These are phyloP conservation scores for Coniochaeta pulveracea DNA, from an alignment of 2,329 filamentous ascomycete species.

Conservation along the genomic window DNA sequence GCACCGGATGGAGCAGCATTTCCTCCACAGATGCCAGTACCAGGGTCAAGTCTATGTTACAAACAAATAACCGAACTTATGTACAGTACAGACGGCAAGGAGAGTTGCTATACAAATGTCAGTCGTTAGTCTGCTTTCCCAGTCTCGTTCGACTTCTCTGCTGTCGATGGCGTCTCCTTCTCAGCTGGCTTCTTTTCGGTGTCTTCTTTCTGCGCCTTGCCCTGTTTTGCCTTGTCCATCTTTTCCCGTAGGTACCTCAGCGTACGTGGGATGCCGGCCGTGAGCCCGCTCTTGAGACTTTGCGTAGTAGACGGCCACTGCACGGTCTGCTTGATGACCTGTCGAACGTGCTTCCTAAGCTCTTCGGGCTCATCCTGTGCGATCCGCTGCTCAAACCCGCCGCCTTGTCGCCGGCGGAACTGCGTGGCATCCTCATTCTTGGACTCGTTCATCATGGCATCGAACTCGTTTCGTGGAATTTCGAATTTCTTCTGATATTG, in stretches of 20 bases:
- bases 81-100: no score
- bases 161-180: not conserved
- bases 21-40: no score
- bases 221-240: conserved; percentile 49
- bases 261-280: conserved; percentile 59
- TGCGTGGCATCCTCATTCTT: conserved; percentile 58
- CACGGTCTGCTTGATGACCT: conserved; percentile 77
- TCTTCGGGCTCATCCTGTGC: conserved; percentile 55
- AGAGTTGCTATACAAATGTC: no score
- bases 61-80: no score
- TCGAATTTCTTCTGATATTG: conserved; percentile 85
- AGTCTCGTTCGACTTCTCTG: not conserved
- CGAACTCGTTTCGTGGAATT: conserved; percentile 75
- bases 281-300: conserved; percentile 73
- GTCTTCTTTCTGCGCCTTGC: conserved; percentile 19
- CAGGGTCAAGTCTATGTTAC: no score
- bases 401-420: conserved; percentile 65
- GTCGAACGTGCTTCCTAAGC: conserved; percentile 58
- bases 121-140: no score
- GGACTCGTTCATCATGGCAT: conserved; percentile 69
- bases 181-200: conserved; percentile 6
- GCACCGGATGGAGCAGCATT: no score
- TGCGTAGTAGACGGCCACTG: conserved; percentile 86
- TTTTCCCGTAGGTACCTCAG: conserved; percentile 78
- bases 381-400: conserved; percentile 78